A percentile compares a stretch with the other conserved stretches of the same genome.
Evolutionary conservation across 1,284 basidiomycete species (phyloP).

Genomic region (Ceratobasidium papillatum): DNA sequence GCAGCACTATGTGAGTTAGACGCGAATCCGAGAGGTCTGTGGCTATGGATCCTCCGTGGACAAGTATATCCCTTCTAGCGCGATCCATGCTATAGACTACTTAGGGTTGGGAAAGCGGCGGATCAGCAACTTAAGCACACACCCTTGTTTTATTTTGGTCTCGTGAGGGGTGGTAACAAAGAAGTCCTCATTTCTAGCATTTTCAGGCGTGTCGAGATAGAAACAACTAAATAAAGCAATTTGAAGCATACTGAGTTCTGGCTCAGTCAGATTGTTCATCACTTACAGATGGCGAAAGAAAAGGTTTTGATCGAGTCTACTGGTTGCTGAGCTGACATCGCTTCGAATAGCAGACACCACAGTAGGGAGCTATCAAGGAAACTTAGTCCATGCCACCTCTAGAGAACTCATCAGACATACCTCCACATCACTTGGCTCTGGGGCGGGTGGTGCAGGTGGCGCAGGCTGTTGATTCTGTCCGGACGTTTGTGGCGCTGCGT

Average conservation of each 20-base stretch:
- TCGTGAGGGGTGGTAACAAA: slow-evolving; percentile 55
- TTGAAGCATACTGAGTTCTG: neutral
- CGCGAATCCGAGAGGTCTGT: slow-evolving; percentile 72
- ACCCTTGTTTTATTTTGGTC: slow-evolving; percentile 44
- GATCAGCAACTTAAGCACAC: slow-evolving; percentile 58
- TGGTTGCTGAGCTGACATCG: slow-evolving; percentile 49
- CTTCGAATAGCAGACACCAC: slow-evolving; percentile 19
- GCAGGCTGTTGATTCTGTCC: neutral
- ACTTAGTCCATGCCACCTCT: slow-evolving; percentile 68
- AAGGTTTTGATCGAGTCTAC: slow-evolving; percentile 76
- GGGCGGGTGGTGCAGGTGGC: slow-evolving; percentile 34
- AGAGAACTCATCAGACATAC: slow-evolving; percentile 26
- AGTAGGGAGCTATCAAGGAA: slow-evolving; percentile 52
- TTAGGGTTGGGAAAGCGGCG: slow-evolving; percentile 46
- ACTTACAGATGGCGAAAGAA: slow-evolving; percentile 84
- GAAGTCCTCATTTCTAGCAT: slow-evolving; percentile 63
- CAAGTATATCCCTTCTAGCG: slow-evolving; percentile 61
- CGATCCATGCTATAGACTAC: slow-evolving; percentile 62
- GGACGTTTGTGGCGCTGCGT: neutral
- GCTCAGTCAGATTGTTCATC: neutral
- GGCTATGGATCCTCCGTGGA: slow-evolving; percentile 75
- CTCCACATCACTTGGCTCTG: slow-evolving; percentile 23
- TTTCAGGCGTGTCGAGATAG: slow-evolving; percentile 83
- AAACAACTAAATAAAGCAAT: slow-evolving; percentile 66
- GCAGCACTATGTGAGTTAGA: slow-evolving; percentile 84